These are phyloP conservation scores for Spinacia oleracea DNA, from an alignment of 179 eudicot genomes.

Conservation along the genomic window DNA sequence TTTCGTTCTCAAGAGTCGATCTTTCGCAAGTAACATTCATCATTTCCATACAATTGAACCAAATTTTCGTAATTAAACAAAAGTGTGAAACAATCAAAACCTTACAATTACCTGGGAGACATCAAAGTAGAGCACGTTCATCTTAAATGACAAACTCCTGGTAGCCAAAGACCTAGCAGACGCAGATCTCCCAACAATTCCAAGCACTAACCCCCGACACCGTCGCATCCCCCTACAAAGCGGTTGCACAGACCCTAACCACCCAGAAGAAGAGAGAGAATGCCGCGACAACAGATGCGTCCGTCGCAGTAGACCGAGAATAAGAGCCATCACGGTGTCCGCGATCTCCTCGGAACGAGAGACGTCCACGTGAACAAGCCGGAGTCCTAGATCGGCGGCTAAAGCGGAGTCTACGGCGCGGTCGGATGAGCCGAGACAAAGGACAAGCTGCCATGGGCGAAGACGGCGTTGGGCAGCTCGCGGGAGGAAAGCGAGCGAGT, in stretches of 20 bases:
- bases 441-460: constrained; percentile 78
- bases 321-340: constrained; percentile 86
- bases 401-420: constrained; percentile 83
- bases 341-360: constrained; percentile 91
- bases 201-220: constrained; percentile 85
- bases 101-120: constrained; percentile 10
- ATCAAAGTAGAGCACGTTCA: constrained; percentile 94
- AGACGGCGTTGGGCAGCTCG: constrained; percentile 99
- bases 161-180: constrained; percentile 78
- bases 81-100: not conserved
- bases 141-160: constrained; percentile 89
- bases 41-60: not conserved
- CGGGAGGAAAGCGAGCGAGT: constrained; percentile 93
- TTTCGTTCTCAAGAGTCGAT: not conserved
- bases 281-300: constrained; percentile 85
- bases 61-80: no score
- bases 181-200: constrained; percentile 88
- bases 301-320: constrained; percentile 71
- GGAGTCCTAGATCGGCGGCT: constrained; percentile 82
- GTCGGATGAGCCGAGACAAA: constrained; percentile 93
- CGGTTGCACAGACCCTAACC: constrained; percentile 97
- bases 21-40: not conserved
- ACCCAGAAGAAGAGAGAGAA: constrained; percentile 78
- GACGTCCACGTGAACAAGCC: constrained; percentile 83
- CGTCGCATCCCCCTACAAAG: constrained; percentile 94